A percentile compares a stretch with the other conserved stretches of the same genome.
Conservation (phyloP, 2,329 filamentous ascomycete species). For the Mycosphaerella arachidis region DNA sequence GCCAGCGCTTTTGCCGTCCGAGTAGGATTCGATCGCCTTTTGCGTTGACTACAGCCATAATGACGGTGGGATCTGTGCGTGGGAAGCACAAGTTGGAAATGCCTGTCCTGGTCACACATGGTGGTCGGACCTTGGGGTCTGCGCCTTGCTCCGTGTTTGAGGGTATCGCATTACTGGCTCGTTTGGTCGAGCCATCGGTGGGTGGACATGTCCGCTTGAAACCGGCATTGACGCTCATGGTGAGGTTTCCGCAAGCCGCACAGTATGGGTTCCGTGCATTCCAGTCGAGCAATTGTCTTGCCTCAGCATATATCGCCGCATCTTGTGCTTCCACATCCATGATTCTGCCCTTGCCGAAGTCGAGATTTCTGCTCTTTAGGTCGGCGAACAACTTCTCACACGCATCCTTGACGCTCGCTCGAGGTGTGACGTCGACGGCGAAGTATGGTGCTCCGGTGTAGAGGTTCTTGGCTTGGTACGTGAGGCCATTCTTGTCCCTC, state of each 20-base stretch:
- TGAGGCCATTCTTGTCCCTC: slow-evolving; percentile 48
- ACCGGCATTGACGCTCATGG: slow-evolving; percentile 71
- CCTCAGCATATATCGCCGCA: slow-evolving; percentile 86
- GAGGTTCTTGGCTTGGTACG: slow-evolving; percentile 58
- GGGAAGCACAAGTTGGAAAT: slow-evolving; percentile 91
- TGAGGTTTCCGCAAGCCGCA: slow-evolving; percentile 78
- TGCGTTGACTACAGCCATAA: slow-evolving; percentile 82
- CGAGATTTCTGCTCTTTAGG: slow-evolving; percentile 57
- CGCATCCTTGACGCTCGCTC: slow-evolving; percentile 55
- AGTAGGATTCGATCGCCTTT: slow-evolving; percentile 76
- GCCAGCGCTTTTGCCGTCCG: slow-evolving; percentile 79
- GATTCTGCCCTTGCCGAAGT: slow-evolving; percentile 62
- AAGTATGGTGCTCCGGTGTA: slow-evolving; percentile 83
- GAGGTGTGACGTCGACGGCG: slow-evolving; percentile 78
- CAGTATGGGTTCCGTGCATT: slow-evolving; percentile 91
- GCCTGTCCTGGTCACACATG: slow-evolving; percentile 77
- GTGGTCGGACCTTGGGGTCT: slow-evolving; percentile 52
- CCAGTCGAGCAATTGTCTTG: slow-evolving; percentile 87
- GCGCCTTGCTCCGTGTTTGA: slow-evolving; percentile 15
- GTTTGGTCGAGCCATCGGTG: slow-evolving; percentile 51
- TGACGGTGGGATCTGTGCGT: slow-evolving; percentile 88
- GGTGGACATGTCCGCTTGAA: slow-evolving; percentile 77
- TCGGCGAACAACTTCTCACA: slow-evolving; percentile 57
- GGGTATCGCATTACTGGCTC: slow-evolving; percentile 30
- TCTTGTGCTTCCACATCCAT: slow-evolving; percentile 58